A percentile compares a stretch with the other conserved stretches of the same genome.
Evolutionary conservation across 2,329 filamentous ascomycete species (phyloP).

Genomic region (Aureobasidium sp.): DNA sequence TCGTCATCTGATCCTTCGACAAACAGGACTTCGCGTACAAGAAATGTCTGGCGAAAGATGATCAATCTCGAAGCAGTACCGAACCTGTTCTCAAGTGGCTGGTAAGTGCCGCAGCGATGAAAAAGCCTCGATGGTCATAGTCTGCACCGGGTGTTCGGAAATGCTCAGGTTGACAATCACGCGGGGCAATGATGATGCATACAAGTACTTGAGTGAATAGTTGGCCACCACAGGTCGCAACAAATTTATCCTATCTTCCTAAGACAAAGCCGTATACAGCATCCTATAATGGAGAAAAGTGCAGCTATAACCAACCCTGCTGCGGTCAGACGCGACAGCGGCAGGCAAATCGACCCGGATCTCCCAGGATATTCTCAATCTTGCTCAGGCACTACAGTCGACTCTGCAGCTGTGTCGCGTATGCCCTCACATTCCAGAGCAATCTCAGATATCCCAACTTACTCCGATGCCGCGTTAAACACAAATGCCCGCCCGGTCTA

Average conservation of each 20-base stretch:
- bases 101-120: not conserved
- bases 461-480: not conserved
- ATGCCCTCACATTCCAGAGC: not conserved
- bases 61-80: not conserved
- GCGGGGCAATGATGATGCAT: not conserved
- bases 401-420: not conserved
- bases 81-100: not conserved
- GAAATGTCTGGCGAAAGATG: not conserved
- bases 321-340: not conserved
- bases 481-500: not conserved
- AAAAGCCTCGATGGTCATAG: not conserved
- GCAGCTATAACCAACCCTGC: not conserved
- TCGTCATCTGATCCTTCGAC: not conserved
- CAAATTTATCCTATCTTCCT: not conserved
- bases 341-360: not conserved
- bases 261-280: not conserved
- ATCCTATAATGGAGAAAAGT: not conserved
- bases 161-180: too few relatives aligned
- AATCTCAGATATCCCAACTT: not conserved
- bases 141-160: not conserved
- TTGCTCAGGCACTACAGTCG: not conserved
- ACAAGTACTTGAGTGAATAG: not conserved
- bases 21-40: not conserved
- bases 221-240: not conserved
- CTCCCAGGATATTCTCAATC: not conserved